phyloP scores from a whole-genome alignment of 1,284 basidiomycete species.

The Xerocomus amazonicus region DNA sequence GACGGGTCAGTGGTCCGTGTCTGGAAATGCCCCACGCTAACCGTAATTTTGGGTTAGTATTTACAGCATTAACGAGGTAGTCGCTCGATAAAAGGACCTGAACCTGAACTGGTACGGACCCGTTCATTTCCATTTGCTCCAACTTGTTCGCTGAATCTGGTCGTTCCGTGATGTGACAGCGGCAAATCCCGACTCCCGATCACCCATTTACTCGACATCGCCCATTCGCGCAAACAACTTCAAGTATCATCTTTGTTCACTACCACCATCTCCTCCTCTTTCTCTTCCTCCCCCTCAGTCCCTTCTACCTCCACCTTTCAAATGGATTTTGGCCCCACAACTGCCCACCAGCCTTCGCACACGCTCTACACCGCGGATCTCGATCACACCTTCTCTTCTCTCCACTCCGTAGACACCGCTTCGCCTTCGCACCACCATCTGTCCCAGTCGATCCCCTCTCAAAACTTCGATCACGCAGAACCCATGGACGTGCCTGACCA shows the following conservation, averaged over 20 bases:
- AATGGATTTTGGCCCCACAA: conserved; percentile 51
- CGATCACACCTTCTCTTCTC: conserved; percentile 45
- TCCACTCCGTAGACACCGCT: conserved; percentile 31
- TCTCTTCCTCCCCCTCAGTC: conserved; percentile 19
- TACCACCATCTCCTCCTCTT: conserved; percentile 18
- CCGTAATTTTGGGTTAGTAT: conserved; percentile 6
- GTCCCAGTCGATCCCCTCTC: conserved; percentile 34
- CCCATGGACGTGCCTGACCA: conserved; percentile 47
- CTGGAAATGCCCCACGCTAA: conserved; percentile 16
- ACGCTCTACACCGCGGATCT: conserved; percentile 51
- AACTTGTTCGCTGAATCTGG: conserved; percentile 30
- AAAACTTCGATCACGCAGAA: conserved; percentile 42
- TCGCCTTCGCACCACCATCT: conserved; percentile 35
- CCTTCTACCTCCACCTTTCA: conserved; percentile 29
- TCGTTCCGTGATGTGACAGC: conserved; percentile 38
- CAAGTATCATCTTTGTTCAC: conserved; percentile 24
- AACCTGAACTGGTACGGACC: conserved; percentile 30
- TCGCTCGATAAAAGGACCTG: neutral
- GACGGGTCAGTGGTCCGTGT: conserved; percentile 20
- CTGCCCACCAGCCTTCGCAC: conserved; percentile 32
- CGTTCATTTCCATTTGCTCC: conserved; percentile 18
- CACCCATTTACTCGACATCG: conserved; percentile 40
- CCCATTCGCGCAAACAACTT: conserved; percentile 26
- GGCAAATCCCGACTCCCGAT: conserved; percentile 52
- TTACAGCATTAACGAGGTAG: too few species aligned